phyloP scores from a whole-genome alignment of 2,329 filamentous ascomycete species.

The Aspergillus fischeri region DNA sequence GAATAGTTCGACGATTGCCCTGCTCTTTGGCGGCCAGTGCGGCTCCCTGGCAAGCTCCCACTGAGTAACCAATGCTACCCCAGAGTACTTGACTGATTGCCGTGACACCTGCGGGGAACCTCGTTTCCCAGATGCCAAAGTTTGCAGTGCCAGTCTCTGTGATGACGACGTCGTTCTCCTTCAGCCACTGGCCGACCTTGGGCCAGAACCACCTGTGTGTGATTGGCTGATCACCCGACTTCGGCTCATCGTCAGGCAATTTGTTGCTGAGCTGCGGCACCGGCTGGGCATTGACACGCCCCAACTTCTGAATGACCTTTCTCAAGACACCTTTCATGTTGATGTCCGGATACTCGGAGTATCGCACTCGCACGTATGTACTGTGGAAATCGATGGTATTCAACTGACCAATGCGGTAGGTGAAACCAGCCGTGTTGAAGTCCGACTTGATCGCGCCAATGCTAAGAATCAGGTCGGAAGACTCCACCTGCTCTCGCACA shows the following conservation, averaged over 20 bases:
- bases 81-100: conserved; percentile 76
- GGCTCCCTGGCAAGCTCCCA: conserved; percentile 62
- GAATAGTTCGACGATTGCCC: conserved; percentile 62
- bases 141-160: conserved; percentile 86
- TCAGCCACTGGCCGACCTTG: conserved; percentile 66
- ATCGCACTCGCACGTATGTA: conserved; percentile 67
- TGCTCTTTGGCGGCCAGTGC: conserved; percentile 69
- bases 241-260: conserved; percentile 33
- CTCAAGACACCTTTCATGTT: conserved; percentile 76
- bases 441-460: conserved; percentile 45
- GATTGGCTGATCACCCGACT: conserved; percentile 36
- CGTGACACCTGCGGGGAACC: conserved; percentile 72
- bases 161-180: conserved; percentile 69
- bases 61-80: conserved; percentile 63
- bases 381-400: conserved; percentile 82
- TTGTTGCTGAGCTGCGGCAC: conserved; percentile 56
- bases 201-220: conserved; percentile 66
- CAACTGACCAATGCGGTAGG: conserved; percentile 72
- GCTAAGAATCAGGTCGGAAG: conserved; percentile 40
- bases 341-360: conserved; percentile 73
- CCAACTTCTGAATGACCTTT: conserved; percentile 60
- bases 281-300: conserved; percentile 52
- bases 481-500: conserved; percentile 38
- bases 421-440: conserved; percentile 65
- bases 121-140: conserved; percentile 83